Conservation (phyloP, 1,284 basidiomycete genomes). For the Mycena sp. region DNA sequence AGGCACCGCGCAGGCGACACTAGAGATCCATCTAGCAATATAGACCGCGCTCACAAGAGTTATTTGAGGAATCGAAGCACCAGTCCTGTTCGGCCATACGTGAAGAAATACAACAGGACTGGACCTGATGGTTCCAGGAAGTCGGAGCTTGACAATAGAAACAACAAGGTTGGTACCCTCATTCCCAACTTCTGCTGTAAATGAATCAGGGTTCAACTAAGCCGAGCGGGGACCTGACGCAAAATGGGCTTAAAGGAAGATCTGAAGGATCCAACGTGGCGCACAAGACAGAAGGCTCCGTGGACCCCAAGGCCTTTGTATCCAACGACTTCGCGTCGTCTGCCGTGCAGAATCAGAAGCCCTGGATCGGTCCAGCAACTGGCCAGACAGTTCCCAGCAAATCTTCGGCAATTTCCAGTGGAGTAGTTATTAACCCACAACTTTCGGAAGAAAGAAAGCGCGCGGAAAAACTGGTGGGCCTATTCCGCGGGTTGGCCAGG, state of each 20-base stretch:
- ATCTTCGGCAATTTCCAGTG: not conserved
- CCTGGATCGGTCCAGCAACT: not conserved
- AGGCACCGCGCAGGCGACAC: constrained; percentile 4
- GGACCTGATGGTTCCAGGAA: constrained; percentile 19
- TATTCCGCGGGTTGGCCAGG: constrained; percentile 53
- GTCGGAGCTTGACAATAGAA: constrained; percentile 14
- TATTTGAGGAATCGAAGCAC: constrained; percentile 21
- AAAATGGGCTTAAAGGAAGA: constrained; percentile 12
- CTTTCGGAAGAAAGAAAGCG: constrained; percentile 14
- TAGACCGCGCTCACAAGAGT: constrained; percentile 12
- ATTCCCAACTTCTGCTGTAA: constrained; percentile 3
- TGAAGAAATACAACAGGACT: constrained; percentile 17
- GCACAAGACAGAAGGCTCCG: constrained; percentile 10
- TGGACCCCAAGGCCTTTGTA: constrained; percentile 22
- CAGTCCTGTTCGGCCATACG: constrained; percentile 19
- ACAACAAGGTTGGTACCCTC: constrained; percentile 17
- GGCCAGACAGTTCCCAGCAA: not conserved
- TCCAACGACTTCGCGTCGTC: constrained; percentile 12
- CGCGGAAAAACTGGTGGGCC: constrained; percentile 32
- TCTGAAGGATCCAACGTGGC: not conserved
- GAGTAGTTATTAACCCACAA: not conserved
- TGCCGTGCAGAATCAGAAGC: constrained; percentile 9
- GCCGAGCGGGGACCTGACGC: constrained; percentile 3
- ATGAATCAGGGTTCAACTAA: constrained; percentile 14
- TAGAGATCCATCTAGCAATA: constrained; percentile 9